Evolutionary conservation across 2,329 filamentous ascomycete genomes (phyloP).

Genomic region (Fusarium graminum): DNA sequence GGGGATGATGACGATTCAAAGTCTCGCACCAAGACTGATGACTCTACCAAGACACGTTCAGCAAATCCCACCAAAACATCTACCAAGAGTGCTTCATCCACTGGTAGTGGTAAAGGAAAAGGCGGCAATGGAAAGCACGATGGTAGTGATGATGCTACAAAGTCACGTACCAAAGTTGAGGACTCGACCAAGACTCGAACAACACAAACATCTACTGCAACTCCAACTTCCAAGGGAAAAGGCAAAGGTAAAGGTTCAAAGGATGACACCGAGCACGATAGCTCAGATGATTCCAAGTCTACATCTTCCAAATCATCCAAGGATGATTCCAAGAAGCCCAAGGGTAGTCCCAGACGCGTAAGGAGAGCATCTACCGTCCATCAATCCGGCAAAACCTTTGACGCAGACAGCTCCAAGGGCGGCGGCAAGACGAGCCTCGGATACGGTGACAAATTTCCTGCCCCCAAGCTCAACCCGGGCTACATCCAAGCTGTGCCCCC

Average conservation of each 20-base stretch:
- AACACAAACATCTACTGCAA: neutral
- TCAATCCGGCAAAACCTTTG: conserved; percentile 20
- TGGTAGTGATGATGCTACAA: neutral
- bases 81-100: neutral
- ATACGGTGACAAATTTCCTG: neutral
- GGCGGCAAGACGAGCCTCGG: conserved; percentile 21
- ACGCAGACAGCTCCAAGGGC: conserved; percentile 12
- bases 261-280: neutral
- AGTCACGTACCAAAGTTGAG: neutral
- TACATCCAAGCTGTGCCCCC: conserved; percentile 21
- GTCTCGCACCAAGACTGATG: neutral
- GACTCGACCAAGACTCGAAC: neutral
- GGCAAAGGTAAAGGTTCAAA: neutral
- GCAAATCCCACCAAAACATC: neutral
- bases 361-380: neutral
- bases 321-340: neutral
- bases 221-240: neutral
- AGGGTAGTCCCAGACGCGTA: neutral
- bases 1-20: neutral
- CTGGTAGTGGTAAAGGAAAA: neutral
- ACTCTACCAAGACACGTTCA: neutral
- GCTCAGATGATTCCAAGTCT: neutral
- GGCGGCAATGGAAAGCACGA: neutral
- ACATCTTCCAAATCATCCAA: conserved; percentile 1
- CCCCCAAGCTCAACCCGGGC: conserved; percentile 19